These are phyloP conservation scores for Gossypioides kirkii DNA, from an alignment of 345 rosid species.

Conservation along the genomic window DNA sequence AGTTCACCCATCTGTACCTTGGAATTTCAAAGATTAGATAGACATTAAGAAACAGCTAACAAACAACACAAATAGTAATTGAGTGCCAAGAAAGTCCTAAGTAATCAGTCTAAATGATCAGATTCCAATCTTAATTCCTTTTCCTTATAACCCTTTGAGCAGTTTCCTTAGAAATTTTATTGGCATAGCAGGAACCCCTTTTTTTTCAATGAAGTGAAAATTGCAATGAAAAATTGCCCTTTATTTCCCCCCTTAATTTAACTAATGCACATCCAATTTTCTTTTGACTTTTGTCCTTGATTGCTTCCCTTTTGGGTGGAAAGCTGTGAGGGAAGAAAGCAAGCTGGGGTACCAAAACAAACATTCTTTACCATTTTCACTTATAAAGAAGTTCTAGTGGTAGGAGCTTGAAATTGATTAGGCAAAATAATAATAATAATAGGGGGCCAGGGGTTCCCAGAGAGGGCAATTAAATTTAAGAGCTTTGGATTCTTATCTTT, in stretches of 20 bases:
- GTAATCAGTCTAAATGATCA: not conserved
- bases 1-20: not conserved
- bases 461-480: not conserved
- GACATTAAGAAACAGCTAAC: not conserved
- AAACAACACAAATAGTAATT: not conserved
- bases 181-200: too few species aligned
- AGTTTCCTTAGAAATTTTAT: not conserved
- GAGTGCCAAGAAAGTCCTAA: not conserved
- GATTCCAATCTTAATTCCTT: not conserved
- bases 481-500: conserved; percentile 28
- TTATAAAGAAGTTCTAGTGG: conserved; percentile 10
- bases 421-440: not conserved
- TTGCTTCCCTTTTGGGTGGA: conserved; percentile 23
- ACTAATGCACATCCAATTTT: conserved; percentile 15
- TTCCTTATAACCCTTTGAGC: not conserved
- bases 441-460: not conserved
- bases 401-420: conserved; percentile 21
- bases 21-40: not conserved
- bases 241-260: not conserved
- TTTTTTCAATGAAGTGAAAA: not conserved
- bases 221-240: not conserved
- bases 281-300: conserved; percentile 20
- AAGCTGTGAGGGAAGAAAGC: conserved; percentile 20
- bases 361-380: conserved; percentile 12
- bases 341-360: conserved; percentile 27